Base-by-base conservation (phyloP, 768 basidiomycete species). In the Lentinula edodes region DNA sequence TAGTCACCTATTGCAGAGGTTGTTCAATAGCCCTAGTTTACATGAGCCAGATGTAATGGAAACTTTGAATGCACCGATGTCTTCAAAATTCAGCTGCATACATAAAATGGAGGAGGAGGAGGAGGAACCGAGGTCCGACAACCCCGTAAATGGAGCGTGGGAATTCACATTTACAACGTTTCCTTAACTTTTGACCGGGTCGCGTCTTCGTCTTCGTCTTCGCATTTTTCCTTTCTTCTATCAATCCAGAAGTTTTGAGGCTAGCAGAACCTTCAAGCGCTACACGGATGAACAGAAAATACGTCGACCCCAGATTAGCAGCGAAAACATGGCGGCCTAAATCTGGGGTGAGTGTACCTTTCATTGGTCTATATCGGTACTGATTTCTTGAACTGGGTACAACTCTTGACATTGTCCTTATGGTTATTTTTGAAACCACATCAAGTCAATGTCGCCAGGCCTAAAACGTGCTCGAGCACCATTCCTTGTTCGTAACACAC, bases 401-500 rank as follows among this genome's bases (percentile, higher is more conserved):
- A 20, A 8, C 18, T 18, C 13, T 52, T 23, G 28, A 57, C 28
- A 54, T 52, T 18, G n/a, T 53, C 16, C 32, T 23, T 15, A 28
- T 28, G n/a, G 32, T 36, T 7, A 0, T 9, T 52, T 4, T 9
- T 32, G 6, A 23, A 13, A 9, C 13, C 18, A 48, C 4, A 35
- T 16, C 16, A 67, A 94, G 91, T 76, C 83, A 66, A 93, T 94
- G 85, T 98, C 95, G 20, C 84, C 86, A 15, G 93, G 93, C 51
- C 84, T 98, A 48, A 76, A 84, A 73, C 90, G 96, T 60, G 96
- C 96, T 3, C 87, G 96, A 18, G 84, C 83, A 64, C 95, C 92
- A 12, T 98, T 90, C 75, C 83, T 85, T 36, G 43, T 89, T 43
- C 82, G 82, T 65, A 98, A 98, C 72, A 84, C 87, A 16, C 41